Conservation (phyloP, 2,329 filamentous ascomycete species). For the Colletotrichum euphorbiae region DNA sequence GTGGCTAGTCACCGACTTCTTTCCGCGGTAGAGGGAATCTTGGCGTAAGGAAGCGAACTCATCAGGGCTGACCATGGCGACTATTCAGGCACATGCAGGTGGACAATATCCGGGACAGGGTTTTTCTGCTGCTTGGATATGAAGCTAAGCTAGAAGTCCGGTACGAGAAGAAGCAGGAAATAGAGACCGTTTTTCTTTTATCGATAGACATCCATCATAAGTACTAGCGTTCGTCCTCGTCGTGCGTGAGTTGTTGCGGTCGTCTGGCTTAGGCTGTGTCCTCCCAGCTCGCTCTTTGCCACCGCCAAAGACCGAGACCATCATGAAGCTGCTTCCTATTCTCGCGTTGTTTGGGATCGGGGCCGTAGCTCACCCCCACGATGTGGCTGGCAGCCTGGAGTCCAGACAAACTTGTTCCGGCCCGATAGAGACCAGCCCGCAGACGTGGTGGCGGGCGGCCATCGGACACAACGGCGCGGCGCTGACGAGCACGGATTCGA, state of each 20-base stretch:
- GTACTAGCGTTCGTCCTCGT: background rate
- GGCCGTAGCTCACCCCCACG: slow-evolving; percentile 14
- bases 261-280: no score
- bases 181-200: background rate
- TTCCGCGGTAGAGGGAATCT: background rate
- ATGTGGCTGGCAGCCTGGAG: slow-evolving; percentile 6
- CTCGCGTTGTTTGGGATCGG: slow-evolving; percentile 1
- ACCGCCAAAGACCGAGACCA: background rate
- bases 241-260: no score
- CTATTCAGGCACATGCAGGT: slow-evolving; percentile 35
- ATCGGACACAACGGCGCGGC: slow-evolving; percentile 45
- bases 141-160: background rate
- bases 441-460: slow-evolving; percentile 45
- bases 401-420: slow-evolving; percentile 29
- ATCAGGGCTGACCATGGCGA: slow-evolving; percentile 1
- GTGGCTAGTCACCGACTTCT: background rate
- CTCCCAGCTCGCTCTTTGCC: no score
- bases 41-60: no score
- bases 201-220: background rate
- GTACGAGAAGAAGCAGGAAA: background rate
- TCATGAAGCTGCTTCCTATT: slow-evolving; percentile 26
- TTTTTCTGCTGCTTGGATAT: no score
- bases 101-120: slow-evolving; percentile 9
- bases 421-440: slow-evolving; percentile 26
- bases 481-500: slow-evolving; percentile 42